Evolutionary conservation across 495 filamentous ascomycete species (phyloP).

Genomic region (Penicillium pancosmium): DNA sequence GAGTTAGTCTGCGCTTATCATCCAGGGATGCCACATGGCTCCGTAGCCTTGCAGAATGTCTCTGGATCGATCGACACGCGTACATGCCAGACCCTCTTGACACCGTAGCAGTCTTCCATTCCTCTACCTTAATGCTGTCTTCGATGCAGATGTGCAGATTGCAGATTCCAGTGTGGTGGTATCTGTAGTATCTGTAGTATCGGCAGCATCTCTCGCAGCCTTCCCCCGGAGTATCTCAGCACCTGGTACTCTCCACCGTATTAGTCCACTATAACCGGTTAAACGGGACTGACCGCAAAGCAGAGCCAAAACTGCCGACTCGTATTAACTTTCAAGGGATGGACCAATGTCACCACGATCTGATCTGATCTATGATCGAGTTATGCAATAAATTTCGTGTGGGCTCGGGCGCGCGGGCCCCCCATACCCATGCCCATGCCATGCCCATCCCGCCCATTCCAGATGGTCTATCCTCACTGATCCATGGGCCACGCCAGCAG

Average conservation of each 20-base stretch:
- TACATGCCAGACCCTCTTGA: slow-evolving; percentile 25
- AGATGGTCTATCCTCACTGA: neutral
- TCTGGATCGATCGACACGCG: slow-evolving; percentile 26
- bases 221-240: too few species aligned
- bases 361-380: too few species aligned
- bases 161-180: neutral
- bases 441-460: neutral
- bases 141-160: neutral
- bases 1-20: slow-evolving; percentile 7
- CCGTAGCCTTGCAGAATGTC: slow-evolving; percentile 35
- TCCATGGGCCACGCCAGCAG: neutral
- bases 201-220: too few species aligned
- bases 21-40: slow-evolving; percentile 28
- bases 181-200: neutral
- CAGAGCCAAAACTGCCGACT: too few species aligned
- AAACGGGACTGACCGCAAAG: too few species aligned
- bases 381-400: too few species aligned
- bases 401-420: neutral
- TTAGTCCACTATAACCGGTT: too few species aligned
- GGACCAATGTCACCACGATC: too few species aligned
- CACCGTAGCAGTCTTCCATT: slow-evolving; percentile 35
- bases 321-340: too few species aligned
- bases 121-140: slow-evolving; percentile 6
- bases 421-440: neutral
- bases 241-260: too few species aligned